These are phyloP conservation scores for Monosporascus ibericus DNA, from an alignment of 2,329 filamentous ascomycete species.

Conservation along the genomic window DNA sequence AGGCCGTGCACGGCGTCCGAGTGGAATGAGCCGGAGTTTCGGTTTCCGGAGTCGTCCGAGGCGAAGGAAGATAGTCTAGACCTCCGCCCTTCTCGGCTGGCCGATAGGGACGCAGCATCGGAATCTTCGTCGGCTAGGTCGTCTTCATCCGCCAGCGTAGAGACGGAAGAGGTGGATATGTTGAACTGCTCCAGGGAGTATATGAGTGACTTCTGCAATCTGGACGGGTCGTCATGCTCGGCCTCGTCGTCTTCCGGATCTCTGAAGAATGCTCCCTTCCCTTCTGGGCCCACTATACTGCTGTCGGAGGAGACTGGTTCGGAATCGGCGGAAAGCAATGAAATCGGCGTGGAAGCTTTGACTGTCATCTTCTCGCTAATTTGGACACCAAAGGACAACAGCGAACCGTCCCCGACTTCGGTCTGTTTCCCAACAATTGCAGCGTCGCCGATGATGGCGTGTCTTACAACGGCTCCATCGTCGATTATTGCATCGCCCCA, in stretches of 20 bases:
- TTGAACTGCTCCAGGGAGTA: constrained; percentile 48
- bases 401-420: constrained; percentile 62
- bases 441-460: constrained; percentile 70
- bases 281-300: constrained; percentile 40
- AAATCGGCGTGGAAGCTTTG: constrained; percentile 27
- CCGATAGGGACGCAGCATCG: constrained; percentile 48
- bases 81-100: constrained; percentile 55
- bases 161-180: constrained; percentile 49
- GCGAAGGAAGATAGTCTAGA: constrained; percentile 66
- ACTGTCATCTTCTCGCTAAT: constrained; percentile 57
- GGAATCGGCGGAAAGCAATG: constrained; percentile 32
- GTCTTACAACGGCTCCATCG: constrained; percentile 64
- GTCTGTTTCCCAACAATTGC: constrained; percentile 66
- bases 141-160: constrained; percentile 55
- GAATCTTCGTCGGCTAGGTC: constrained; percentile 61
- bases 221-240: constrained; percentile 43
- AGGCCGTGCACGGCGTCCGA: constrained; percentile 80
- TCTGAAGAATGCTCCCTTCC: constrained; percentile 44
- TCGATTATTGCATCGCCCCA: constrained; percentile 80
- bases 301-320: constrained; percentile 34
- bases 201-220: constrained; percentile 49
- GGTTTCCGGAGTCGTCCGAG: constrained; percentile 63
- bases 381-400: constrained; percentile 73
- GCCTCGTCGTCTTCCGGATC: constrained; percentile 43
- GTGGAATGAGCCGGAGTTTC: constrained; percentile 61